Evolutionary conservation across 805 yeast species (phyloP).

Genomic region (Metschnikowia corniflorae): DNA sequence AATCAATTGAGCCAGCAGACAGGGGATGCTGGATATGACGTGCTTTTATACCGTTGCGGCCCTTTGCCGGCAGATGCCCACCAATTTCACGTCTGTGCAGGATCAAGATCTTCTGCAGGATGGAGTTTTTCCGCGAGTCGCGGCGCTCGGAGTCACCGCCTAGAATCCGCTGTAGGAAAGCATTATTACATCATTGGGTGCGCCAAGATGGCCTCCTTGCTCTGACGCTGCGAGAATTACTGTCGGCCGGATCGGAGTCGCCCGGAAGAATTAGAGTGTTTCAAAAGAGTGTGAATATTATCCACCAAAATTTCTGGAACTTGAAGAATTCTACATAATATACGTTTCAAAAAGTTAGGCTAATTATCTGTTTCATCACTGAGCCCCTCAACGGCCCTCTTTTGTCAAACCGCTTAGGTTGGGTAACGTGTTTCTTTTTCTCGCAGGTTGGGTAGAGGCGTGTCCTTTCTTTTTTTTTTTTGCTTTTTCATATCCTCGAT

Average conservation of each 20-base stretch:
- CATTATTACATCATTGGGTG: slow-evolving; percentile 8
- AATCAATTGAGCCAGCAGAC: too few species aligned
- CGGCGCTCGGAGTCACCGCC: too few species aligned
- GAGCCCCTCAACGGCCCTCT: neutral
- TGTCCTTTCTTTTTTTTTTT: neutral
- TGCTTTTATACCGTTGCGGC: slow-evolving; percentile 12
- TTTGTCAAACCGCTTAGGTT: too few species aligned
- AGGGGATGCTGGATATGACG: too few species aligned
- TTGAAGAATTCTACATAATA: too few species aligned
- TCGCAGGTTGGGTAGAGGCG: neutral
- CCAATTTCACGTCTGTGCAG: too few species aligned
- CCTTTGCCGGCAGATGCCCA: slow-evolving; percentile 5
- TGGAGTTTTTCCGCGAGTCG: slow-evolving; percentile 6
- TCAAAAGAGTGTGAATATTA: too few species aligned
- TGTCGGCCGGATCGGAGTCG: neutral
- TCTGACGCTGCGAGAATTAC: neutral
- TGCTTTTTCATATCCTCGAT: neutral
- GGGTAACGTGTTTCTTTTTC: too few species aligned
- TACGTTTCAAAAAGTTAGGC: too few species aligned
- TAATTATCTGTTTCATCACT: too few species aligned
- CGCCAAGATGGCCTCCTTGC: neutral
- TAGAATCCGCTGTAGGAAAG: slow-evolving; percentile 1
- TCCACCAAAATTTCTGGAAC: too few species aligned
- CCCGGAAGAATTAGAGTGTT: neutral
- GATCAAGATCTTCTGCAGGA: too few species aligned